These are phyloP conservation scores for Oxalis stricta DNA, from an alignment of 441 rosid species.

Conservation along the genomic window DNA sequence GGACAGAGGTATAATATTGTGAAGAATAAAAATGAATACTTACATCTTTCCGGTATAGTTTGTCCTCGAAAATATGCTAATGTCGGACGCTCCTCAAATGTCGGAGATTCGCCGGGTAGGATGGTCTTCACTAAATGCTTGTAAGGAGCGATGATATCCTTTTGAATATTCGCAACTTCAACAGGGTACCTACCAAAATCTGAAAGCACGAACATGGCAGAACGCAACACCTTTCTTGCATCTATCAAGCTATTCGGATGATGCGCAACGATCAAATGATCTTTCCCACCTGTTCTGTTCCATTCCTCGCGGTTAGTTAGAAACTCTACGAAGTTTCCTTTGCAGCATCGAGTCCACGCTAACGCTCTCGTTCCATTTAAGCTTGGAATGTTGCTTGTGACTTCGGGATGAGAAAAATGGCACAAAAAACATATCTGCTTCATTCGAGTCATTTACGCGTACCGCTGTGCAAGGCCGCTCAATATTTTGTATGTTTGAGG, in stretches of 20 bases:
- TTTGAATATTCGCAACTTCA: constrained; percentile 52
- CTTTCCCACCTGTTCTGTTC: constrained; percentile 63
- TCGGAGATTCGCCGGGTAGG: constrained; percentile 32
- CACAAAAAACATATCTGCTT: constrained; percentile 67
- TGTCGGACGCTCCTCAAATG: constrained; percentile 52
- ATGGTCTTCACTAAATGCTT: constrained; percentile 63
- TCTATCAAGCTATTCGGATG: constrained; percentile 87
- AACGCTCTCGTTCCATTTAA: constrained; percentile 34
- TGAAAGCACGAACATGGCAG: constrained; percentile 81
- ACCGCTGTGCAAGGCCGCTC: constrained; percentile 41
- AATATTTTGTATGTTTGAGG: constrained; percentile 32
- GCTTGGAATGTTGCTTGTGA: constrained; percentile 71
- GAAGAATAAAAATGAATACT: no score
- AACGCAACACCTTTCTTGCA: constrained; percentile 52
- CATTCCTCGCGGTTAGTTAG: constrained; percentile 46
- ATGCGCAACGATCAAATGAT: constrained; percentile 83
- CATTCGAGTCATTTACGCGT: constrained; percentile 48
- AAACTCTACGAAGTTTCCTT: constrained; percentile 41
- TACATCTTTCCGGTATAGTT: constrained; percentile 83
- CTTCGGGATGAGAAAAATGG: constrained; percentile 87
- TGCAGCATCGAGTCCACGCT: constrained; percentile 59
- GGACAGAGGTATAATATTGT: no score
- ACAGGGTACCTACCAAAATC: constrained; percentile 85
- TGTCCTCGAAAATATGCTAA: constrained; percentile 85
- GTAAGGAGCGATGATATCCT: constrained; percentile 84